Percentiles rank a stretch among this genome's conserved stretches.
These are phyloP conservation scores for Rubia yunnanensis DNA, from an alignment of 257 asterid genomes.

Conservation along the genomic window DNA sequence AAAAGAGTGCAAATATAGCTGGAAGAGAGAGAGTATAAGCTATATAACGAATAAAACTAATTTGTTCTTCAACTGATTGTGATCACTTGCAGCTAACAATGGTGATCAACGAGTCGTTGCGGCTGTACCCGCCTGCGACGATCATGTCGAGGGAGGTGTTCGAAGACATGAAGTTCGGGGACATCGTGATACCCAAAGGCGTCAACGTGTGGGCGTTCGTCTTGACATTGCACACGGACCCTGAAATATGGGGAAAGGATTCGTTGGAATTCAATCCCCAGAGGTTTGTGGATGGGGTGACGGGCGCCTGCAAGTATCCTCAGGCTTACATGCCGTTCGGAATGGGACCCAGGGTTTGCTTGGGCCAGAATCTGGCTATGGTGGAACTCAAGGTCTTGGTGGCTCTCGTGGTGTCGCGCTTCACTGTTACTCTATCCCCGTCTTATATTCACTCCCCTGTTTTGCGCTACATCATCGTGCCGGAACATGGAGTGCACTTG, in stretches of 20 bases:
- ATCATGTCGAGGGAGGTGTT: constrained; percentile 46
- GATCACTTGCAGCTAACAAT: constrained; percentile 33
- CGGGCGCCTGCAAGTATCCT: constrained; percentile 47
- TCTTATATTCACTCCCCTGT: constrained; percentile 37
- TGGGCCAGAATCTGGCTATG: constrained; percentile 46
- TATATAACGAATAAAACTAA: too few species aligned
- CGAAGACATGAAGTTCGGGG: constrained; percentile 39
- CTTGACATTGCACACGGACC: constrained; percentile 35
- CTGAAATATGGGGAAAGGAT: constrained; percentile 45
- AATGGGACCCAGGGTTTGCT: constrained; percentile 47
- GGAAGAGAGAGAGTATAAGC: too few species aligned
- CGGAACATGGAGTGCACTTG: constrained; percentile 35
- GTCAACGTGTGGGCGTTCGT: constrained; percentile 39
- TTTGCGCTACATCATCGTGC: constrained; percentile 37
- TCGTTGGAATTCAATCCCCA: constrained; percentile 38
- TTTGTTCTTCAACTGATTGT: too few species aligned
- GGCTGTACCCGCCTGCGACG: constrained; percentile 44
- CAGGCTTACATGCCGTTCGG: constrained; percentile 54
- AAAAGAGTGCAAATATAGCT: too few species aligned
- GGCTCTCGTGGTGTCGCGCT: constrained; percentile 26
- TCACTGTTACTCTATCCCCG: constrained; percentile 32
- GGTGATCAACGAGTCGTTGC: constrained; percentile 44
- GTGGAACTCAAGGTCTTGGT: constrained; percentile 43
- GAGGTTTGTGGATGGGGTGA: constrained; percentile 44
- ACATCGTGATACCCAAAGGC: constrained; percentile 31